phyloP scores from a whole-genome alignment of 179 eudicot species.

The Drosera spatulata region DNA sequence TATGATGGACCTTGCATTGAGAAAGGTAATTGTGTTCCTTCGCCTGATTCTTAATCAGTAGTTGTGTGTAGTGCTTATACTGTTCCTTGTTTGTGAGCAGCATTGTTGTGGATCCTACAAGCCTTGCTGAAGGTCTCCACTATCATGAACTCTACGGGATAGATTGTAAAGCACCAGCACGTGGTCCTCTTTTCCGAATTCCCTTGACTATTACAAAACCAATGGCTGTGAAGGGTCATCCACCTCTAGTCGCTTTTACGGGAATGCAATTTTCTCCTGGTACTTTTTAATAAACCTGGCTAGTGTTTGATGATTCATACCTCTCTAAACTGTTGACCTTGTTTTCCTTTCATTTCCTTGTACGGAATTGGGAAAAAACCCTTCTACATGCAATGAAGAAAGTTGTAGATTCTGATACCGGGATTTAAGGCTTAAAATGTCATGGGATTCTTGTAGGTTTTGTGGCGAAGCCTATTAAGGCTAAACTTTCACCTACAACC shows the following conservation, averaged over 20 bases:
- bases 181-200: slow-evolving; percentile 92
- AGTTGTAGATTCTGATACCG: too few species aligned
- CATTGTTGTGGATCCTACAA: slow-evolving; percentile 88
- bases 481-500: too few species aligned
- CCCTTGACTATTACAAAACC: slow-evolving; percentile 92
- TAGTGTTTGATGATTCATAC: too few species aligned
- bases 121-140: slow-evolving; percentile 74
- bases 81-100: slow-evolving; percentile 25
- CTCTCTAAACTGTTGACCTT: too few species aligned
- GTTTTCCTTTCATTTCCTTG: too few species aligned
- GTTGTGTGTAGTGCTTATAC: background rate
- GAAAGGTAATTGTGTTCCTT: background rate
- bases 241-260: slow-evolving; percentile 50
- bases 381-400: too few species aligned
- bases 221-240: slow-evolving; percentile 40
- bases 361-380: too few species aligned
- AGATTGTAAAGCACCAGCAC: slow-evolving; percentile 85
- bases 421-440: too few species aligned
- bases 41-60: background rate
- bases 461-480: too few species aligned
- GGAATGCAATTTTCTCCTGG: slow-evolving; percentile 84
- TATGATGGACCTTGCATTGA: background rate
- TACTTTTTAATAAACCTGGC: slow-evolving; percentile 9
- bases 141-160: slow-evolving; percentile 75
- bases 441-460: too few species aligned